Percentiles rank a stretch among this genome's conserved stretches.
Conservation (phyloP, 2,329 filamentous ascomycete species). For the Plenodomus tracheiphilus region DNA sequence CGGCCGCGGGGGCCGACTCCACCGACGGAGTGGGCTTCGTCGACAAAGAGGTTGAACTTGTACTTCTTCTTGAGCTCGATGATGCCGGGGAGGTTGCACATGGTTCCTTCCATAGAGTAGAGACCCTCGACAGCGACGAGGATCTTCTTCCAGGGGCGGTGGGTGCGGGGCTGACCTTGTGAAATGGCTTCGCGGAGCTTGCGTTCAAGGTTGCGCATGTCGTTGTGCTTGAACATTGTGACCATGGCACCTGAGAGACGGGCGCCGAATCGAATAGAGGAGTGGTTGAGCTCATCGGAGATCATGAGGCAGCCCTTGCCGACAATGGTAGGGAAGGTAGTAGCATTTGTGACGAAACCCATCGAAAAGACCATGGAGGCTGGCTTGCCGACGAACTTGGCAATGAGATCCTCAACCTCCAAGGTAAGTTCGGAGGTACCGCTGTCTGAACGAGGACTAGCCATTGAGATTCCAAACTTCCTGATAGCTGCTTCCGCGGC, state of each 20-base stretch:
- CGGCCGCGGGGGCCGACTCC: slow-evolving; percentile 85
- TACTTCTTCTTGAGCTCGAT: slow-evolving; percentile 89
- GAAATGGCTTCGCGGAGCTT: slow-evolving; percentile 90
- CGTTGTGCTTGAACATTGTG: slow-evolving; percentile 96
- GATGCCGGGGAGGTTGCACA: slow-evolving; percentile 94
- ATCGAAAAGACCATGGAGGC: slow-evolving; percentile 97
- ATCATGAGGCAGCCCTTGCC: slow-evolving; percentile 93
- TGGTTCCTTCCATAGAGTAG: slow-evolving; percentile 99
- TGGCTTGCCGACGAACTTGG: slow-evolving; percentile 90
- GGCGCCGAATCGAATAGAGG: slow-evolving; percentile 93
- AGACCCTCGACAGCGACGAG: slow-evolving; percentile 93
- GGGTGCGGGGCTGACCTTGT: slow-evolving; percentile 95
- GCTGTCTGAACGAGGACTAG: slow-evolving; percentile 79
- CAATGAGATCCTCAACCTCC: slow-evolving; percentile 89
- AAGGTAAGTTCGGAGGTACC: slow-evolving; percentile 85
- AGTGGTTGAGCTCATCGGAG: slow-evolving; percentile 96
- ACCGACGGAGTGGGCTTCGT: slow-evolving; percentile 95
- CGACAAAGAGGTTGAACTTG: slow-evolving; percentile 94
- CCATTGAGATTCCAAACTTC: slow-evolving; percentile 81
- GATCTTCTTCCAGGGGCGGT: slow-evolving; percentile 99
- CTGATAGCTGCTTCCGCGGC: slow-evolving; percentile 82
- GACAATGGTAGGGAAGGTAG: slow-evolving; percentile 87
- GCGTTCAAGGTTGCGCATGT: slow-evolving; percentile 84
- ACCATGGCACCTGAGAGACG: slow-evolving; percentile 95
- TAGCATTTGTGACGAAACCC: slow-evolving; percentile 96